Conservation (phyloP, 352 stramenopile species). For the Globisporangium canariense region DNA sequence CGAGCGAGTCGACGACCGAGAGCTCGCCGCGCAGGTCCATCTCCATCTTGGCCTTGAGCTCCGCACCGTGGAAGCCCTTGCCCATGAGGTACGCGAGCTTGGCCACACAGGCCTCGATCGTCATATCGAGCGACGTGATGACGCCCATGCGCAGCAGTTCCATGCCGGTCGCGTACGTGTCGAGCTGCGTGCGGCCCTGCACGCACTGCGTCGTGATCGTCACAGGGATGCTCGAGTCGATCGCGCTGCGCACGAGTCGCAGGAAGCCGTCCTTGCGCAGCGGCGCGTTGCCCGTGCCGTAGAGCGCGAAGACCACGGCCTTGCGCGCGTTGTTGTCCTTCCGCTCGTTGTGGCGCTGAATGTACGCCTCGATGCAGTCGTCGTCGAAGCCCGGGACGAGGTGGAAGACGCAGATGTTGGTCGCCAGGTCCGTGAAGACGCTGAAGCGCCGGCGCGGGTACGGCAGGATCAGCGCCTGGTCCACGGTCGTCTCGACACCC, state of each 20-base stretch:
- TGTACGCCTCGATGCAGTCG: conserved; percentile 82
- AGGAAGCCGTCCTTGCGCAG: conserved; percentile 87
- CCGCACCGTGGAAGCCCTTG: conserved; percentile 57
- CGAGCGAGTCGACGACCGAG: conserved; percentile 66
- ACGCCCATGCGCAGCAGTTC: conserved; percentile 89
- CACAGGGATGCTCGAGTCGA: conserved; percentile 85
- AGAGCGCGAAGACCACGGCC: conserved; percentile 92
- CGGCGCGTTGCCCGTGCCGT: conserved; percentile 95
- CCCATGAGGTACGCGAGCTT: conserved; percentile 96
- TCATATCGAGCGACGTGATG: conserved; percentile 96
- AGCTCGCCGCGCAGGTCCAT: conserved; percentile 79
- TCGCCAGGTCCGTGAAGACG: conserved; percentile 90
- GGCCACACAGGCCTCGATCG: conserved; percentile 90
- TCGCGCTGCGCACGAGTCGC: conserved; percentile 76
- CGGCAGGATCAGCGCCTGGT: conserved; percentile 87
- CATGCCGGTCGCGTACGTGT: conserved; percentile 92
- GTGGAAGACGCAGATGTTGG: conserved; percentile 91
- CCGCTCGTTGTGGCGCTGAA: conserved; percentile 56
- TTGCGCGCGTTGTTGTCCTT: conserved; percentile 29
- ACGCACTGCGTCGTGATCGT: conserved; percentile 94
- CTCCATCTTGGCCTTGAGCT: conserved; percentile 83
- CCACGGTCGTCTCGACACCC: conserved; percentile 91
- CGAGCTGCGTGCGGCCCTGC: conserved; percentile 89
- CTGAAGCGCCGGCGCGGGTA: conserved; percentile 87
- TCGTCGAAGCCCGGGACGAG: conserved; percentile 87